Evolutionary conservation across 163 green algal species (phyloP), one percentile per base, ranked within the genome.

Genomic region (Scenedesmus sp.): DNA sequence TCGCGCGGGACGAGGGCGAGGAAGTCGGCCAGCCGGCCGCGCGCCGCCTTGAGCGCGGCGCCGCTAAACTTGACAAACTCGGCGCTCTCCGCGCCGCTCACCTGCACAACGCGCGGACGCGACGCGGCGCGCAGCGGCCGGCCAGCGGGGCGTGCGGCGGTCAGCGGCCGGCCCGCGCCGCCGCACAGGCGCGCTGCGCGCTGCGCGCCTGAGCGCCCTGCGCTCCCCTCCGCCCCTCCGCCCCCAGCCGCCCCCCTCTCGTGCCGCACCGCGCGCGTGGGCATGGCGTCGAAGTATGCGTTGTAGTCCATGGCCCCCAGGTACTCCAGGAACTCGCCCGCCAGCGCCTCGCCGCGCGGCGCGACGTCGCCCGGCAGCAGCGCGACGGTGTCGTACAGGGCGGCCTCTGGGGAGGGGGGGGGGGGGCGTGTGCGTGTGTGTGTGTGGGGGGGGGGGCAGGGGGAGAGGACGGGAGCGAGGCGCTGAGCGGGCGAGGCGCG

Each of bases 241-340:
- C n/a, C n/a, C n/a, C n/a, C n/a, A n/a, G n/a, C n/a, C n/a, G n/a
- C n/a, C n/a, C n/a, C n/a, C n/a, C n/a, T n/a, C n/a, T n/a, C n/a
- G n/a, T n/a, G n/a, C n/a, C n/a, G n/a, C 50, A 77, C 69, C 24
- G 26, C 47, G 26, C 63, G 53, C 3, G 14, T n/a, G 9, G 81
- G 81, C 24, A 89, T 86, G 1, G 82, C 78, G 42, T 90, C 85
- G 39, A 82, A 90, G 80, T 90, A 90, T 15, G 71, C 67, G 53
- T 86, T 77, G 71, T 82, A 85, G 76, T 81, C 74, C 31, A 81
- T 74, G 48, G 34, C 50, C 39, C 58, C 62, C 17, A 81, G 42
- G 34, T 67, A 74, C 34, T 81, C 74, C 48, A 81, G 62, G 10
- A 81, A 65, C 28, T 81, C 74, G 2, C n/a, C 63, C 7, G 74